Percentiles rank a stretch among this genome's conserved stretches.
Evolutionary conservation across 1,284 basidiomycete genomes (phyloP).

Genomic region (Volvariella surrecta): DNA sequence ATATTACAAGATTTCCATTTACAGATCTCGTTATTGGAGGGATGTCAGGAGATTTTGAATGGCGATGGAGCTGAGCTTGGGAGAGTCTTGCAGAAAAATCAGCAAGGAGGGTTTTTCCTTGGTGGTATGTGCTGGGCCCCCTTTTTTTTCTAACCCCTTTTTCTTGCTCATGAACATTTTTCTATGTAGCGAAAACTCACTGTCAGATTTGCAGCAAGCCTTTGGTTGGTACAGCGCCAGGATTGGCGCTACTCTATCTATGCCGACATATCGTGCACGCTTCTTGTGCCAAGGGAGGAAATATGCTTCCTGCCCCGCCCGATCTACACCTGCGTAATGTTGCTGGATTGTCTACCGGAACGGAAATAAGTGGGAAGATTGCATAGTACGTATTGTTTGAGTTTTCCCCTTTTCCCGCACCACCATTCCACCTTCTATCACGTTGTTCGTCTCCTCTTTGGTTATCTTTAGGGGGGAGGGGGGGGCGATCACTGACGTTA

Average conservation of each 20-base stretch:
- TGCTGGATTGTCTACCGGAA: constrained; percentile 29
- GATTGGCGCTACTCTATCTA: constrained; percentile 67
- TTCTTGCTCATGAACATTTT: background rate
- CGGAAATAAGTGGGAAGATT: constrained; percentile 57
- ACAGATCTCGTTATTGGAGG: constrained; percentile 83
- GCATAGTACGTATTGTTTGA: constrained; percentile 55
- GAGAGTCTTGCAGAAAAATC: constrained; percentile 58
- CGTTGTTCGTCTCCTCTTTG: too few species aligned
- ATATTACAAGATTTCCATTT: constrained; percentile 95
- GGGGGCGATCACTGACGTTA: background rate
- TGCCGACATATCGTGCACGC: constrained; percentile 86
- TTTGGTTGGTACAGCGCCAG: constrained; percentile 50
- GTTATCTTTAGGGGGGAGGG: too few species aligned
- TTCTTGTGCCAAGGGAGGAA: constrained; percentile 51
- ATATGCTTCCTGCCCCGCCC: constrained; percentile 43
- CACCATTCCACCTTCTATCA: too few species aligned
- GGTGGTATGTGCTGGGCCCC: background rate
- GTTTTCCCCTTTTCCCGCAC: background rate
- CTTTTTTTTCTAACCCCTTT: background rate
- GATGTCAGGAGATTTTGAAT: constrained; percentile 80
- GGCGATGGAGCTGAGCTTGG: constrained; percentile 78
- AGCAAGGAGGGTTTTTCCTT: constrained; percentile 71
- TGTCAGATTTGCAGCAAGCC: constrained; percentile 64
- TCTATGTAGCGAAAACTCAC: constrained; percentile 37
- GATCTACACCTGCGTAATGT: constrained; percentile 36